phyloP scores from a whole-genome alignment of 1,284 basidiomycete genomes.

The Ganoderma leucocontextum region DNA sequence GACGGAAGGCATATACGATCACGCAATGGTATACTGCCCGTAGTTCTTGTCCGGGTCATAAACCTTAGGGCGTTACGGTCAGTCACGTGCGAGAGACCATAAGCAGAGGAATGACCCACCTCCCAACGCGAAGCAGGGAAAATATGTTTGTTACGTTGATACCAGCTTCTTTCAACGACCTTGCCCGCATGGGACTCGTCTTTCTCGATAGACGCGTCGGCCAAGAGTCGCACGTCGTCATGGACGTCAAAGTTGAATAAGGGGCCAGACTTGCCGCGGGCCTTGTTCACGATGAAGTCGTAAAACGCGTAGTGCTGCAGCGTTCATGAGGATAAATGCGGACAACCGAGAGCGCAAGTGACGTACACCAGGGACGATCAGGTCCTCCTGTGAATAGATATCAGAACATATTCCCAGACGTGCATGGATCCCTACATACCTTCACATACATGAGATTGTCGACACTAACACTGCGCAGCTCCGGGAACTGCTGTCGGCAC shows the following conservation, averaged over 20 bases:
- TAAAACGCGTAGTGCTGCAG: slow-evolving; percentile 96
- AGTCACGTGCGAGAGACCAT: neutral
- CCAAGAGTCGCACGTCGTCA: slow-evolving; percentile 95
- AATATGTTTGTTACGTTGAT: slow-evolving; percentile 96
- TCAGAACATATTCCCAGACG: slow-evolving; percentile 13
- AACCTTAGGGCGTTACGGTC: slow-evolving; percentile 54
- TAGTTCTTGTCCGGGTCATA: slow-evolving; percentile 94
- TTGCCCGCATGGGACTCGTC: slow-evolving; percentile 99
- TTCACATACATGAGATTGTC: slow-evolving; percentile 99
- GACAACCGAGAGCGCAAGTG: slow-evolving; percentile 63
- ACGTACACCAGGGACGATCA: slow-evolving; percentile 78
- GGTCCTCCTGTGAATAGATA: slow-evolving; percentile 74
- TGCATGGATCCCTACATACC: slow-evolving; percentile 51
- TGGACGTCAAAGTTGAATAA: slow-evolving; percentile 99
- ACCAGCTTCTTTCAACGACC: slow-evolving; percentile 96
- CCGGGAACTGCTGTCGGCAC: slow-evolving; percentile 91
- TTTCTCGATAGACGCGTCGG: slow-evolving; percentile 96
- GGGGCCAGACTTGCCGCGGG: slow-evolving; percentile 96
- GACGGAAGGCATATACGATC: too few relatives aligned
- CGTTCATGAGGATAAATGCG: slow-evolving; percentile 15
- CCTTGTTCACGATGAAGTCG: slow-evolving; percentile 98
- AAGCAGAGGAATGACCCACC: slow-evolving; percentile 55
- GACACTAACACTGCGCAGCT: slow-evolving; percentile 87
- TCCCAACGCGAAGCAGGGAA: slow-evolving; percentile 97
- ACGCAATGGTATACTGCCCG: slow-evolving; percentile 86